Percentiles rank a stretch among this genome's conserved stretches.
Conservation (phyloP, 306 rosid species). For the Abrus pulchellus region DNA sequence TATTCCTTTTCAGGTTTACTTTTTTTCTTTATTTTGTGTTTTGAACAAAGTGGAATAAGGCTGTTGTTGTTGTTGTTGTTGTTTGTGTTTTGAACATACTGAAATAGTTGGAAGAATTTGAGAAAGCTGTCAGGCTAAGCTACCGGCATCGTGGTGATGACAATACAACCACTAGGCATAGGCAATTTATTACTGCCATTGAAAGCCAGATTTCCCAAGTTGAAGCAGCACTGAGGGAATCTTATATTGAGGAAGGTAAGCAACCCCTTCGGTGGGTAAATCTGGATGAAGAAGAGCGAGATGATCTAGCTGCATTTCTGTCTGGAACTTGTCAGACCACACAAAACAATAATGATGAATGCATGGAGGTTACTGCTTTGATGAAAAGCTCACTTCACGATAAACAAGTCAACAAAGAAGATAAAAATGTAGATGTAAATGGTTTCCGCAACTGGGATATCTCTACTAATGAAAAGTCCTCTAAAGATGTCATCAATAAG, state of each 20-base stretch:
- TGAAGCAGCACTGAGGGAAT: conserved; percentile 75
- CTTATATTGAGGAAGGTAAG: conserved; percentile 71
- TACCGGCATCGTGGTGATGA: conserved; percentile 70
- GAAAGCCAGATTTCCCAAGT: conserved; percentile 82
- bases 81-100: conserved; percentile 44
- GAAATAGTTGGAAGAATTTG: conserved; percentile 91
- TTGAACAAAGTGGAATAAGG: background rate
- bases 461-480: conserved; percentile 53
- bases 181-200: conserved; percentile 85
- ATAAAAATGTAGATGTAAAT: conserved; percentile 47
- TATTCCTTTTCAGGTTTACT: conserved; percentile 1
- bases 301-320: conserved; percentile 94
- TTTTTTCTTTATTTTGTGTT: conserved; percentile 39
- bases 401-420: conserved; percentile 55
- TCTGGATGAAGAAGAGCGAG: conserved; percentile 82
- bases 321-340: conserved; percentile 66
- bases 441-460: conserved; percentile 50
- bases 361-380: conserved; percentile 50
- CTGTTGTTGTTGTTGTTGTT: too few species aligned
- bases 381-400: conserved; percentile 50
- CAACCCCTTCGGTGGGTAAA: conserved; percentile 87
- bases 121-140: conserved; percentile 86
- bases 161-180: conserved; percentile 70
- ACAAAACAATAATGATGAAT: conserved; percentile 55
- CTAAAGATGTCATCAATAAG: conserved; percentile 59